phyloP scores from a whole-genome alignment of 1,284 basidiomycete species.

The Mycosarcoma maydis region DNA sequence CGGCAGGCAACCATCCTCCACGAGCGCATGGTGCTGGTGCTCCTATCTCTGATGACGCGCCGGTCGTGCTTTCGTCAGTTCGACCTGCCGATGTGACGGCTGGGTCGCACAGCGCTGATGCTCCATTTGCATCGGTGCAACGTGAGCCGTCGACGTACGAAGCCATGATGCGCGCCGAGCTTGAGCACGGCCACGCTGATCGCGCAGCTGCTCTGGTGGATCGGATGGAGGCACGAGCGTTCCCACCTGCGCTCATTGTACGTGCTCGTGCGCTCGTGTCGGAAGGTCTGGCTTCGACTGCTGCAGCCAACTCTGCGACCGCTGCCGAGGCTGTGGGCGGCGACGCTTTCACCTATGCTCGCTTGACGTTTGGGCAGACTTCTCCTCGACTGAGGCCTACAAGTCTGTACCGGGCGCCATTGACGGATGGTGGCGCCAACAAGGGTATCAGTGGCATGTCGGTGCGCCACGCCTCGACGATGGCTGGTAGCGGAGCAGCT shows the following conservation, averaged over 20 bases:
- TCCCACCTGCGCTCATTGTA: constrained; percentile 67
- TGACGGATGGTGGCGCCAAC: neutral
- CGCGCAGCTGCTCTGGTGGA: constrained; percentile 78
- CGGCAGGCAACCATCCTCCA: constrained; percentile 83
- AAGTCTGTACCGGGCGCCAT: constrained; percentile 1
- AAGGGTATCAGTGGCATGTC: constrained; percentile 3
- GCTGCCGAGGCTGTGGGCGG: neutral
- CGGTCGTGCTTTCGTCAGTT: neutral
- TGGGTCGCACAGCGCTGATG: neutral
- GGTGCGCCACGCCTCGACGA: constrained; percentile 45
- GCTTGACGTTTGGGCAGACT: constrained; percentile 29
- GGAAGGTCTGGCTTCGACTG: neutral
- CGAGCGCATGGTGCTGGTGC: constrained; percentile 68
- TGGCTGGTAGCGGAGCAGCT: constrained; percentile 23
- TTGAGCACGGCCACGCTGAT: constrained; percentile 79
- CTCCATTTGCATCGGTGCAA: constrained; percentile 76
- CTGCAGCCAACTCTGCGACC: neutral
- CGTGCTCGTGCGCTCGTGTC: constrained; percentile 54
- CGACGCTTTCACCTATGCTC: neutral
- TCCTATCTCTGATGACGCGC: constrained; percentile 33
- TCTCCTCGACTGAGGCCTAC: constrained; percentile 15
- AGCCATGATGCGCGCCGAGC: constrained; percentile 91
- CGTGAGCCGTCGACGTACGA: constrained; percentile 91
- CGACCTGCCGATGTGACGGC: neutral
- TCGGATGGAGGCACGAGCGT: constrained; percentile 76